Percentiles rank a stretch among this genome's conserved stretches.
Conservation (phyloP, 1,284 basidiomycete genomes). For the Melampsora larici-populina region DNA sequence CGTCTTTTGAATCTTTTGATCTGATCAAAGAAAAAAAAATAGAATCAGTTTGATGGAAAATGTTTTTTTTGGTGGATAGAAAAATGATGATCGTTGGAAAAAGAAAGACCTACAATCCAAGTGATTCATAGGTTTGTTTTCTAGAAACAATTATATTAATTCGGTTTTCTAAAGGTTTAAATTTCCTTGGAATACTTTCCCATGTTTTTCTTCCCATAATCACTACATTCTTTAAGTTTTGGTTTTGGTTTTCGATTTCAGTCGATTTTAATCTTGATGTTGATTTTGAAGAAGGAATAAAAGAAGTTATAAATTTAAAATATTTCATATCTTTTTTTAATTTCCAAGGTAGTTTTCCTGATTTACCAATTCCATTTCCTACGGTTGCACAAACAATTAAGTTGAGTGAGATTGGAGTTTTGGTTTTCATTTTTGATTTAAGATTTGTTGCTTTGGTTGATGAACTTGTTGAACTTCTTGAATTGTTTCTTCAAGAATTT, state of each 20-base stretch:
- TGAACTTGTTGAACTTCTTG: too few species aligned
- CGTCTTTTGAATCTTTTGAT: neutral
- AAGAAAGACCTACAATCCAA: neutral
- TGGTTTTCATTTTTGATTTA: too few species aligned
- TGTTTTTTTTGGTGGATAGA: too few species aligned
- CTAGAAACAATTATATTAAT: slow-evolving; percentile 67
- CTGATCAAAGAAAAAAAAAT: neutral
- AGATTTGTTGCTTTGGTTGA: too few species aligned
- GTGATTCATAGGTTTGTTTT: neutral
- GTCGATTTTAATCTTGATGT: neutral
- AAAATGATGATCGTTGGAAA: too few species aligned
- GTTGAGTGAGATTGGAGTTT: slow-evolving; percentile 60
- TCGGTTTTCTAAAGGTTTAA: slow-evolving; percentile 74
- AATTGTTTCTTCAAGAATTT: too few species aligned
- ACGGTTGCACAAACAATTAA: slow-evolving; percentile 89
- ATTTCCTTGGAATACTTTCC: slow-evolving; percentile 90
- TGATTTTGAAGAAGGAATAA: too few species aligned
- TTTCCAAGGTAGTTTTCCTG: slow-evolving; percentile 76
- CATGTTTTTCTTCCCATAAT: slow-evolving; percentile 97
- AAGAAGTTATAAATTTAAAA: slow-evolving; percentile 74
- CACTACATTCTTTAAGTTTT: slow-evolving; percentile 66
- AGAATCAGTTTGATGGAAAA: too few species aligned
- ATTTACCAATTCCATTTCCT: slow-evolving; percentile 79
- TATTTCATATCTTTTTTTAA: slow-evolving; percentile 88
- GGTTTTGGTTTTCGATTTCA: neutral